These are phyloP conservation scores for Aspergillus chevalieri DNA, from an alignment of 2,329 filamentous ascomycete species.

Conservation along the genomic window DNA sequence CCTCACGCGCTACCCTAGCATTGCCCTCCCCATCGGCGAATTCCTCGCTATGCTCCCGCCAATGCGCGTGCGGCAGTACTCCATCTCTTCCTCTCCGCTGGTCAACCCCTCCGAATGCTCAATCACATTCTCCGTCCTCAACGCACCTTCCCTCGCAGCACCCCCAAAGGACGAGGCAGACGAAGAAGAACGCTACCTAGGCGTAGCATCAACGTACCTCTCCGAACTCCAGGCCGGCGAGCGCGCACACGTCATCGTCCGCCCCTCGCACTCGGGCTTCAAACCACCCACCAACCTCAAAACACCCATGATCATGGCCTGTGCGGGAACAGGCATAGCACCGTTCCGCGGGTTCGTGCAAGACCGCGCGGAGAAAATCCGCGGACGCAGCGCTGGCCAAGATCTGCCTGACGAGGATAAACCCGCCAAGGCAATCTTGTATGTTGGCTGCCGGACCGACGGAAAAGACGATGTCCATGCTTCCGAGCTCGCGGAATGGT, in stretches of 20 bases:
- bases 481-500: constrained; percentile 49
- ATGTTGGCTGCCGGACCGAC: constrained; percentile 31
- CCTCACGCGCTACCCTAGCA: constrained; percentile 56
- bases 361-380: constrained; percentile 47
- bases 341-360: constrained; percentile 60
- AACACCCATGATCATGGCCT: constrained; percentile 36
- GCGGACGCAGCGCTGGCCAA: constrained; percentile 13
- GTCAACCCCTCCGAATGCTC: constrained; percentile 52
- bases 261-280: constrained; percentile 31
- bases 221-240: constrained; percentile 35
- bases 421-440: constrained; percentile 29
- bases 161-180: constrained; percentile 21
- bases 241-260: constrained; percentile 28
- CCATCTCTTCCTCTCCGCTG: constrained; percentile 69
- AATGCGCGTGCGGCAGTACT: constrained; percentile 74
- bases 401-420: constrained; percentile 10
- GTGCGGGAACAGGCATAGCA: constrained; percentile 49
- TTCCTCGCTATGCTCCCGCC: constrained; percentile 69
- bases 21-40: constrained; percentile 57
- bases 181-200: constrained; percentile 46
- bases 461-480: constrained; percentile 33
- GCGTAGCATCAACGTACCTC: constrained; percentile 59
- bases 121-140: constrained; percentile 63
- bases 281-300: constrained; percentile 27
- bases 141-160: constrained; percentile 44